Conservation (phyloP, 257 asterid species). For the Verbena officinalis region DNA sequence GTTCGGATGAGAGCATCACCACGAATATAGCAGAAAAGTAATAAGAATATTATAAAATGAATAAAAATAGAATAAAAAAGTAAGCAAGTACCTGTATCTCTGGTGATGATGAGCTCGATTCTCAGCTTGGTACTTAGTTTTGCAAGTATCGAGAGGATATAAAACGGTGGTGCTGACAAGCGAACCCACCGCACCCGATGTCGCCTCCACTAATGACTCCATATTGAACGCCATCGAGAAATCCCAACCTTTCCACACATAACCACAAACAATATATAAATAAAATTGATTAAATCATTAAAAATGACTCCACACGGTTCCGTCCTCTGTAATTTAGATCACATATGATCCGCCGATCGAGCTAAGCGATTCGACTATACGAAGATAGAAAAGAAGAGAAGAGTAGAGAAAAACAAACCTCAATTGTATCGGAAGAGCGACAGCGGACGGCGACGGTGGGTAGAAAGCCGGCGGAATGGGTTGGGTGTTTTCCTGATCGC, state of each 20-base stretch:
- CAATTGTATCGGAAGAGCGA: neutral
- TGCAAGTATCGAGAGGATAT: constrained; percentile 94
- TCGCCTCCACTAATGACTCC: constrained; percentile 92
- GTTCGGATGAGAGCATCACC: constrained; percentile 7
- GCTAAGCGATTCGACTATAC: neutral
- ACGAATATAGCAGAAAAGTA: neutral
- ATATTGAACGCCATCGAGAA: constrained; percentile 48
- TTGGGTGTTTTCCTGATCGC: constrained; percentile 26
- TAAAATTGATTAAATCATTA: constrained; percentile 7
- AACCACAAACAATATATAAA: neutral
- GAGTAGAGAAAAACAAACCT: constrained; percentile 24
- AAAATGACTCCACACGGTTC: neutral
- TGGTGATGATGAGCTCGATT: constrained; percentile 73
- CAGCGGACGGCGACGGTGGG: constrained; percentile 14
- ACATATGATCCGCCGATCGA: constrained; percentile 20
- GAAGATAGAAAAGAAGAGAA: neutral
- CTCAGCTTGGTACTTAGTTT: constrained; percentile 92
- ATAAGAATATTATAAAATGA: neutral
- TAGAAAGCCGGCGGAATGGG: neutral
- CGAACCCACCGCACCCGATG: constrained; percentile 95
- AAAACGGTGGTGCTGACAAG: constrained; percentile 84
- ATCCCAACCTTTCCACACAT: constrained; percentile 22
- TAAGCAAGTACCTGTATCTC: constrained; percentile 64
- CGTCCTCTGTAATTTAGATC: constrained; percentile 25
- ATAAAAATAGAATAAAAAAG: neutral